A percentile compares a stretch with the other conserved stretches of the same genome.
Conservation (phyloP, 2,329 filamentous ascomycete species). For the Hymenoscyphus fructigenus region DNA sequence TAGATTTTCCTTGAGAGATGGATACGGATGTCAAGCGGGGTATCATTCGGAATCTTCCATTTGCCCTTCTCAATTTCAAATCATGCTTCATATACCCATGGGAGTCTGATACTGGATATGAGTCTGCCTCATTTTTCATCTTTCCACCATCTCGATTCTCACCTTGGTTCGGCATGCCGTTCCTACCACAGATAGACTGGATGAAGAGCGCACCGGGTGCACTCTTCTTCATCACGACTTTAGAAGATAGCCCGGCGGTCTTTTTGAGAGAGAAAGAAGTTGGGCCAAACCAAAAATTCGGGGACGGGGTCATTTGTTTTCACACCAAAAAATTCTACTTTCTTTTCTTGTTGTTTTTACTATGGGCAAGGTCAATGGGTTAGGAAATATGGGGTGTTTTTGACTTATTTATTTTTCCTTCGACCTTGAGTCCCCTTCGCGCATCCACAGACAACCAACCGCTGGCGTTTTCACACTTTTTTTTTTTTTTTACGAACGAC, state of each 20-base stretch:
- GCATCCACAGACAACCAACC: not conserved
- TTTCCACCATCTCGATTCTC: not conserved
- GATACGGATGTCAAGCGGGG: not conserved
- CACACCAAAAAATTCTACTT: not conserved
- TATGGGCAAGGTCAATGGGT: not conserved
- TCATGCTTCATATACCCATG: not conserved
- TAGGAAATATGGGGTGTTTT: not conserved
- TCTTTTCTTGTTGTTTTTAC: not conserved
- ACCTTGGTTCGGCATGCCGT: not conserved
- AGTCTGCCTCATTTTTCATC: not conserved
- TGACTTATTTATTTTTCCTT: not conserved
- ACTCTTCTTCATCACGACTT: not conserved
- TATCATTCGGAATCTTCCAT: not conserved
- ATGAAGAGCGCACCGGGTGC: not conserved
- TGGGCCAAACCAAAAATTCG: not conserved
- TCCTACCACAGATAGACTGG: constrained; percentile 2
- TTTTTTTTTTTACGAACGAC: constrained; percentile 21
- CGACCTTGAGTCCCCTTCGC: not conserved
- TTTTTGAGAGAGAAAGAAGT: not conserved
- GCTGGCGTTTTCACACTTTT: constrained; percentile 12
- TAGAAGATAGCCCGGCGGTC: constrained; percentile 4
- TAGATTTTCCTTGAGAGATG: constrained; percentile 15
- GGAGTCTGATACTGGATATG: not conserved
- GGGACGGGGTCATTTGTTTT: not conserved
- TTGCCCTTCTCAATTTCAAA: not conserved